These are phyloP conservation scores for Davidsoniella australis DNA, from an alignment of 2,329 filamentous ascomycete species.

Conservation along the genomic window DNA sequence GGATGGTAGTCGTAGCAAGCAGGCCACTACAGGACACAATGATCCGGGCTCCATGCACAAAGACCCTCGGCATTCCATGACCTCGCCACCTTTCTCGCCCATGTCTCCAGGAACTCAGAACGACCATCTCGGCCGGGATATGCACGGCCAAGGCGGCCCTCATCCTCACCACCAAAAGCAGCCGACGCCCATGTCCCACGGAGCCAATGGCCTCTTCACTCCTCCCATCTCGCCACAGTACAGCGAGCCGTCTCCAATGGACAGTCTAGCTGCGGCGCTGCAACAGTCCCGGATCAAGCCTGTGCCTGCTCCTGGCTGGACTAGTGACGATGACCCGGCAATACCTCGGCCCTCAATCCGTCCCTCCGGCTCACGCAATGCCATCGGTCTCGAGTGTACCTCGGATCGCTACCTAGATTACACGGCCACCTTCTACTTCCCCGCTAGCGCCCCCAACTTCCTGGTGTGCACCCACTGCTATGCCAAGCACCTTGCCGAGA, in stretches of 20 bases:
- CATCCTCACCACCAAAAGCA: neutral
- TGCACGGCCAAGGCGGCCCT: too few relatives aligned
- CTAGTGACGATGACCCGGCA: neutral
- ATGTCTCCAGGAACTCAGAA: too few relatives aligned
- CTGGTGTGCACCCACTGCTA: constrained; percentile 27
- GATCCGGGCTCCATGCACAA: too few relatives aligned
- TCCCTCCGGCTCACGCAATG: neutral
- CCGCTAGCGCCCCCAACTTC: constrained; percentile 18
- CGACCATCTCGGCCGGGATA: too few relatives aligned
- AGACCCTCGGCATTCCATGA: too few relatives aligned
- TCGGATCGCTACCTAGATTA: constrained; percentile 15
- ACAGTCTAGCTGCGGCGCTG: neutral
- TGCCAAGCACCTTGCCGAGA: constrained; percentile 21
- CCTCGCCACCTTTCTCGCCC: too few relatives aligned
- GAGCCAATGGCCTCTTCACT: neutral
- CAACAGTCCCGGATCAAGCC: neutral
- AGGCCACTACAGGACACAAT: too few relatives aligned
- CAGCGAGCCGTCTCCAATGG: neutral
- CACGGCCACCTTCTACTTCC: constrained; percentile 19
- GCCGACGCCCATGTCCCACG: neutral
- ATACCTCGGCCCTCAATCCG: neutral
- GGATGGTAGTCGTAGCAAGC: too few relatives aligned
- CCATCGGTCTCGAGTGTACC: constrained; percentile 2
- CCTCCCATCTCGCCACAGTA: neutral
- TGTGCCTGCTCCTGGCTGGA: neutral